These are phyloP conservation scores for Eryngium alpinum DNA, from an alignment of 140 eudicot genomes.

Conservation along the genomic window DNA sequence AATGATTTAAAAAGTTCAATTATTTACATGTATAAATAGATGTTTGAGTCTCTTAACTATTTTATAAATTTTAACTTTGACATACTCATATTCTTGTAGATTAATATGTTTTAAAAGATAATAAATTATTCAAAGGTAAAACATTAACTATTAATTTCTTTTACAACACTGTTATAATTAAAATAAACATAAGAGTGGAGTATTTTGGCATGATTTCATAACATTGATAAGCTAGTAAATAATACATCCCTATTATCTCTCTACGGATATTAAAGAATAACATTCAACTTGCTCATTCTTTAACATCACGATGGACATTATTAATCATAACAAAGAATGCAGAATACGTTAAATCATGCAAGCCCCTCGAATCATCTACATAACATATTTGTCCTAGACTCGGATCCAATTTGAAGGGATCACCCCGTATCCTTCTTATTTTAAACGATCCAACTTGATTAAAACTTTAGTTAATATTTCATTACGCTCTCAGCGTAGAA, in stretches of 20 bases:
- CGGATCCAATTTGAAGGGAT: not conserved
- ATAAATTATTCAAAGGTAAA: no score
- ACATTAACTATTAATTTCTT: no score
- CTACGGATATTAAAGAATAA: not conserved
- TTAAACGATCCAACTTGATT: no score
- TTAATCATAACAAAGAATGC: not conserved
- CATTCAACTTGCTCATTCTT: not conserved
- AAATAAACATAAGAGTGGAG: not conserved
- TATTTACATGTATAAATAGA: no score
- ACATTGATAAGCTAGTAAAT: not conserved
- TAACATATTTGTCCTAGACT: not conserved
- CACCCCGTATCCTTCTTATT: no score
- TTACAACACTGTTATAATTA: no score
- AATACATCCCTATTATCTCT: not conserved
- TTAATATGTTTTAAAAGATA: no score
- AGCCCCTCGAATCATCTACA: not conserved
- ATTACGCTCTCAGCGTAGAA: not conserved
- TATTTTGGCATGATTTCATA: not conserved
- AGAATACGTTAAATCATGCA: not conserved
- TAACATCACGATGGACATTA: not conserved
- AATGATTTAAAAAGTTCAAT: no score
- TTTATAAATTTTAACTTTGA: no score
- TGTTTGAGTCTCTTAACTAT: no score
- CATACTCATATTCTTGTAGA: no score
- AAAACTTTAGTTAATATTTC: not conserved